These are phyloP conservation scores for Blumeriella jaapii DNA, from an alignment of 2,329 filamentous ascomycete species.

Conservation along the genomic window DNA sequence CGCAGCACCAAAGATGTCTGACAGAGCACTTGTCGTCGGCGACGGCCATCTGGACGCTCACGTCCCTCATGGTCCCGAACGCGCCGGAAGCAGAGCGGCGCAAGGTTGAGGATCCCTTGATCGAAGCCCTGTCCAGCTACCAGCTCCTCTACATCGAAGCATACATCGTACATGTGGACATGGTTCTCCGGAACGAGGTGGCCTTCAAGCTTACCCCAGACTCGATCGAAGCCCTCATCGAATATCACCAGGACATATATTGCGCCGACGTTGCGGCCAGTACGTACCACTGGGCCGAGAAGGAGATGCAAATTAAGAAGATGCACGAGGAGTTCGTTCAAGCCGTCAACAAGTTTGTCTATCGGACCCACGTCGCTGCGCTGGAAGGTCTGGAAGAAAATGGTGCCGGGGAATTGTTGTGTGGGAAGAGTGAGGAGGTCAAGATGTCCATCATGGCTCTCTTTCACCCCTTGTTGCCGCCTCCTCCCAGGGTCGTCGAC, in stretches of 20 bases:
- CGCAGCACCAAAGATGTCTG: constrained; percentile 89
- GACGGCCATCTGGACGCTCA: constrained; percentile 89
- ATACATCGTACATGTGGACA: constrained; percentile 97
- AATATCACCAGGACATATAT: constrained; percentile 94
- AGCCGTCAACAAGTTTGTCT: constrained; percentile 95
- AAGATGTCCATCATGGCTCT: constrained; percentile 75
- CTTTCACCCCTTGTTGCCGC: constrained; percentile 74
- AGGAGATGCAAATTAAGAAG: constrained; percentile 93
- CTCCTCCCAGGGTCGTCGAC: constrained; percentile 80
- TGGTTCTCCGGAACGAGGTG: constrained; percentile 95
- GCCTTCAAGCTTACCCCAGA: constrained; percentile 95
- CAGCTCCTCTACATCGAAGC: constrained; percentile 89
- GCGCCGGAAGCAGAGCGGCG: constrained; percentile 74
- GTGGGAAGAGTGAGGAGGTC: constrained; percentile 85
- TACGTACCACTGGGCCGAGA: constrained; percentile 92
- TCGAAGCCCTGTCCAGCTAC: constrained; percentile 86
- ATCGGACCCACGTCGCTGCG: constrained; percentile 74
- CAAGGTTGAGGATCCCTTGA: constrained; percentile 68
- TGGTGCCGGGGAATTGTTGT: constrained; percentile 83
- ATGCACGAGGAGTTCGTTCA: constrained; percentile 94
- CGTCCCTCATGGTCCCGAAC: constrained; percentile 87
- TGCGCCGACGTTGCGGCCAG: constrained; percentile 79
- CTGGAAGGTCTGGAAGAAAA: constrained; percentile 96
- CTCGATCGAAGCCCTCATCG: constrained; percentile 83
- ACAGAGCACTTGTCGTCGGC: constrained; percentile 84